Evolutionary conservation across 306 rosid genomes (phyloP), one percentile per base, ranked within the genome.

Genomic region (Herpetospermum pedunculosum): DNA sequence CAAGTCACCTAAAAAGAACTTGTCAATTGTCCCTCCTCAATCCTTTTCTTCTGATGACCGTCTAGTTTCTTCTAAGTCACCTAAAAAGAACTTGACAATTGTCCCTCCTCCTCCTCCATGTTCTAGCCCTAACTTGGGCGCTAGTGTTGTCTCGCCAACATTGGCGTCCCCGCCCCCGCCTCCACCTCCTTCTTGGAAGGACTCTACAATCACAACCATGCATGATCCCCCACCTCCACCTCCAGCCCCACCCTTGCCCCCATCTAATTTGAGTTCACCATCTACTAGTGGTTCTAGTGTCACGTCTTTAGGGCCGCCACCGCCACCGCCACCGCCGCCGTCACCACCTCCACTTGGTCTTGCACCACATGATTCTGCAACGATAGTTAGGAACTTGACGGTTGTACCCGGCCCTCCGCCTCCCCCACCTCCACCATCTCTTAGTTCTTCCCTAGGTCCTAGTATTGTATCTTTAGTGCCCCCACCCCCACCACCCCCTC

Each of bases 401-500:
- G 46, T 8, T 55, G 37, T 3, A 18, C 23, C 78, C 72, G 53
- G 82, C 47, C 77, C 72, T 23, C 98, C 92, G 65, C 77, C 72
- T 21, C 98, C 92, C 63, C 96, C 87, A 28, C 87, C 89, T 72
- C 87, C 84, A 67, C 8, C 21, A 0, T 52, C 29, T 73, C 76
- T 71, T 29, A 64, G 63, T 28, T 62, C 84, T 35, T 28, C 79
- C 67, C 44, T 78, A 73, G 60, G 72, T 74, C 82, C 90, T 44
- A 59, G 44, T 25, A 44, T 67, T 54, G 53, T 78, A 70, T 70
- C 87, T 76, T 64, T n/a, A 70, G 89, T 25, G 1, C 91, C 90
- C 0, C 89, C 86, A 1, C 92, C 92, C 0, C 90, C 94, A 9
- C 90, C 92, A 9, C 89, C 90, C 57, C 90, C 90, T 60, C 84